phyloP scores from a whole-genome alignment of 345 rosid genomes.

The Acer negundo region DNA sequence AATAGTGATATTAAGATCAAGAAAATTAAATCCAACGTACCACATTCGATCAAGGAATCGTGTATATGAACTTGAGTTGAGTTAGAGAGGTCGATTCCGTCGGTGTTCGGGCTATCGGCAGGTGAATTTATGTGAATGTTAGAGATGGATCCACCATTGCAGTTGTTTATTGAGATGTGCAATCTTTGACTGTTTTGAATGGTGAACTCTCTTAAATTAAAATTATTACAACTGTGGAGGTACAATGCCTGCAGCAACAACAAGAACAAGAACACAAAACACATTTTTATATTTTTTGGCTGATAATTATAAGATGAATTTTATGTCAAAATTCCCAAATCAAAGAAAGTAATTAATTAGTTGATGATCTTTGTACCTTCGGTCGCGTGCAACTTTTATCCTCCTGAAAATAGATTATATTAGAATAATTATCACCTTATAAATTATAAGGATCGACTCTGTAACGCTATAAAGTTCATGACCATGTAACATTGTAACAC shows the following conservation, averaged over 20 bases:
- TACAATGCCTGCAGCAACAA: conserved; percentile 28
- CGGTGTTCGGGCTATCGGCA: conserved; percentile 45
- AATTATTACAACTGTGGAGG: conserved; percentile 26
- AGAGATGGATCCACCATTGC: conserved; percentile 27
- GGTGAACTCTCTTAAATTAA: conserved; percentile 30
- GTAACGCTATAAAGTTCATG: no score
- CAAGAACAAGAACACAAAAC: no score
- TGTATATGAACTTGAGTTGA: conserved; percentile 29
- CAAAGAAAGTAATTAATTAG: neutral
- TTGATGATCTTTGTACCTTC: neutral
- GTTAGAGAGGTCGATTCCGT: conserved; percentile 38
- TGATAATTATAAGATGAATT: neutral
- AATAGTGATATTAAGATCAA: no score
- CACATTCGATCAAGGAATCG: conserved; percentile 19
- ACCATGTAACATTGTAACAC: no score
- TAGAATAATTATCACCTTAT: neutral
- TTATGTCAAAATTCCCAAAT: neutral
- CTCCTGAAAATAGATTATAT: neutral
- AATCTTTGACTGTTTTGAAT: conserved; percentile 28
- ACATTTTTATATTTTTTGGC: no score
- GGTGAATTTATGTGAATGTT: conserved; percentile 42
- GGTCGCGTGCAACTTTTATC: neutral
- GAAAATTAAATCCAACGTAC: no score
- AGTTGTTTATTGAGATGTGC: conserved; percentile 26
- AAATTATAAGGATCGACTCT: no score